phyloP scores from a whole-genome alignment of 169 alveolate genomes.

The Babesia sp. region DNA sequence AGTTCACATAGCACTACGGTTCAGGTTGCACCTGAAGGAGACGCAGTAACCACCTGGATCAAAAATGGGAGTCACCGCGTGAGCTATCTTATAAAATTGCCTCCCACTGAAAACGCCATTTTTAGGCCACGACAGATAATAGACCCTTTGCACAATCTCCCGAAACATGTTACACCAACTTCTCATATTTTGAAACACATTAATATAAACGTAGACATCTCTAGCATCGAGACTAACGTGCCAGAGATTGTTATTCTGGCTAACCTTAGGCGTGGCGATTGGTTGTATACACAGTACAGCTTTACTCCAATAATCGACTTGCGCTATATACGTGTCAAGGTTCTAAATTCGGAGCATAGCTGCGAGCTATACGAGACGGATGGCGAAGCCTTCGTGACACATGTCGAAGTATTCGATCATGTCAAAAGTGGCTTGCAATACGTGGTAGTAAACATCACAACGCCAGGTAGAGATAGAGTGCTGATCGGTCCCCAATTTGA shows the following conservation, averaged over 20 bases:
- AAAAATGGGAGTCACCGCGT: not conserved
- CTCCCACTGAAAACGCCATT: not conserved
- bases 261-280: not conserved
- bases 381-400: not conserved
- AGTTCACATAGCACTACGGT: not conserved
- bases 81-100: not conserved
- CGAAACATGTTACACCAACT: not conserved
- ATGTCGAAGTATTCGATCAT: slow-evolving; percentile 9
- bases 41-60: not conserved
- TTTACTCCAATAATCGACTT: not conserved
- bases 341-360: not conserved
- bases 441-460: not conserved
- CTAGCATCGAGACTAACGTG: not conserved
- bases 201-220: not conserved
- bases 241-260: not conserved
- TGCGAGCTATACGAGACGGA: not conserved
- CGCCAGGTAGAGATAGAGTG: not conserved
- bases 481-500: not conserved
- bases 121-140: not conserved
- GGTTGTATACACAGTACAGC: slow-evolving; percentile 13
- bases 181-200: not conserved
- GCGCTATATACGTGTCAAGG: not conserved
- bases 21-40: not conserved
- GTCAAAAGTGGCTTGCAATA: not conserved
- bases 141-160: not conserved